Percentiles rank a stretch among this genome's conserved stretches.
Evolutionary conservation across 768 basidiomycete species (phyloP).

Genomic region (Nevesoporus exiguus): DNA sequence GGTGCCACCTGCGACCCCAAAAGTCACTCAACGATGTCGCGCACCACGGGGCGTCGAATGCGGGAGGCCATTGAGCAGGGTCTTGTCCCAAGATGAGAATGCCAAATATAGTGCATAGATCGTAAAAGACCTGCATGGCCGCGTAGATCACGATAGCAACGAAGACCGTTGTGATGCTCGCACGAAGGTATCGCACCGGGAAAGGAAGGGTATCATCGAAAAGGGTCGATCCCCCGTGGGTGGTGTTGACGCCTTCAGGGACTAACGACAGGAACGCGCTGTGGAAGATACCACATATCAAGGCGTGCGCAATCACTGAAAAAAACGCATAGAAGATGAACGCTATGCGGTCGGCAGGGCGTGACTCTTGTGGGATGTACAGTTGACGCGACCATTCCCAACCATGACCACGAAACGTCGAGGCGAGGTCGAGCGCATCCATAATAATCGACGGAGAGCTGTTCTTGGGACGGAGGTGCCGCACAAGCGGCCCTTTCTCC

Average conservation of each 20-base stretch:
- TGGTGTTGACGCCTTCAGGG: neutral
- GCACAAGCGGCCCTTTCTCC: neutral
- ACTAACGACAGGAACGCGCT: neutral
- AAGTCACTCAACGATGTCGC: neutral
- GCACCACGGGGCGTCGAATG: conserved; percentile 1
- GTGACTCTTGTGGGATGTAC: conserved; percentile 1
- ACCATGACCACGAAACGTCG: neutral
- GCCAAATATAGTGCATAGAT: neutral
- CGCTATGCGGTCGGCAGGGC: neutral
- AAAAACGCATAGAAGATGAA: neutral
- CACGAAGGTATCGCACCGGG: neutral
- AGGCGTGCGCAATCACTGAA: neutral
- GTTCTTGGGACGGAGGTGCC: neutral
- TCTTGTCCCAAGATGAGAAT: neutral
- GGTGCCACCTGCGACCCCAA: conserved; percentile 6
- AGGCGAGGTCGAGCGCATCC: conserved; percentile 1
- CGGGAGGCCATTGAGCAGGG: conserved; percentile 1
- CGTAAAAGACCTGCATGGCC: neutral
- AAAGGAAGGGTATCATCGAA: neutral
- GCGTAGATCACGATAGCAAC: neutral
- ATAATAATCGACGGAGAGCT: conserved; percentile 1
- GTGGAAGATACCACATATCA: neutral
- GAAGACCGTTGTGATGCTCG: neutral
- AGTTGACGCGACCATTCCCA: neutral
- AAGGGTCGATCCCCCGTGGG: neutral